Percentiles rank a stretch among this genome's conserved stretches.
Conservation (phyloP, 1,139 yeast genomes). For the Taphrina betulina region DNA sequence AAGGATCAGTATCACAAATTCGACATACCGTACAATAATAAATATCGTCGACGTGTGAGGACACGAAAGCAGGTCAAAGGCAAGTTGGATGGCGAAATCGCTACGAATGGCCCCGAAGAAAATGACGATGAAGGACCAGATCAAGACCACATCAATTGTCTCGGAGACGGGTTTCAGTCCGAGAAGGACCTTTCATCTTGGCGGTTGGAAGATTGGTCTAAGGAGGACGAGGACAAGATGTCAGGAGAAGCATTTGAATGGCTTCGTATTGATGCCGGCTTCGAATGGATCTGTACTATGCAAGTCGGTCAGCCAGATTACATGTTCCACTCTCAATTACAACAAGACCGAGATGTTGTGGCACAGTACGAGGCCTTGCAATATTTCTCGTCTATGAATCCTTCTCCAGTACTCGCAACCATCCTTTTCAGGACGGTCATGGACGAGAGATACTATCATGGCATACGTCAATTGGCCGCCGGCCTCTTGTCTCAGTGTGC, state of each 20-base stretch:
- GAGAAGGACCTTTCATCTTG: slow-evolving; percentile 65
- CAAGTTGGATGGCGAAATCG: slow-evolving; percentile 36
- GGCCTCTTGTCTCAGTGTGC: slow-evolving; percentile 69
- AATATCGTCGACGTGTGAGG: slow-evolving; percentile 60
- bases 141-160: slow-evolving; percentile 54
- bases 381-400: slow-evolving; percentile 66
- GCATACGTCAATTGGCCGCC: slow-evolving; percentile 86
- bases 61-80: slow-evolving; percentile 36
- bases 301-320: slow-evolving; percentile 87
- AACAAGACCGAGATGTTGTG: slow-evolving; percentile 92
- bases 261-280: slow-evolving; percentile 94
- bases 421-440: slow-evolving; percentile 73
- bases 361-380: slow-evolving; percentile 86
- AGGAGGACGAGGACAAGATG: slow-evolving; percentile 66
- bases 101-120: slow-evolving; percentile 40
- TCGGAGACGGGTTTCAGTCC: slow-evolving; percentile 74
- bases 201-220: slow-evolving; percentile 72
- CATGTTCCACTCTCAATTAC: slow-evolving; percentile 90
- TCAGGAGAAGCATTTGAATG: slow-evolving; percentile 92
- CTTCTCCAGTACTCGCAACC: slow-evolving; percentile 68
- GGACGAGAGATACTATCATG: slow-evolving; percentile 85
- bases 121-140: slow-evolving; percentile 43
- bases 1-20: slow-evolving; percentile 81
- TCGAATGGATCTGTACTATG: slow-evolving; percentile 89
- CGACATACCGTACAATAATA: slow-evolving; percentile 93